These are phyloP conservation scores for Pichia gijzeniarum DNA, from an alignment of 805 yeast species.

Conservation along the genomic window DNA sequence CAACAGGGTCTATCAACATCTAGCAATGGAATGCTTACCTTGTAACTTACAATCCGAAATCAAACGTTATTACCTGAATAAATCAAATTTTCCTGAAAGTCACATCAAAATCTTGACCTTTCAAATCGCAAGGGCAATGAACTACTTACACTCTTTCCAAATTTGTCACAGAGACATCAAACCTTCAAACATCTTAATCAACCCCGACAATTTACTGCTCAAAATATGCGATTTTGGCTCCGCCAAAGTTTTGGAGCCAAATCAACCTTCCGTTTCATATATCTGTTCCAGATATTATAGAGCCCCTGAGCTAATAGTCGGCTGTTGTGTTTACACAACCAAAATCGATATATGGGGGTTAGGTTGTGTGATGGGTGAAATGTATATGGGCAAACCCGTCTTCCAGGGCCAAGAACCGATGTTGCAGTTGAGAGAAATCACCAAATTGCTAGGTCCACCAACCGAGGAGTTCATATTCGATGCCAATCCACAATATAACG, in stretches of 20 bases:
- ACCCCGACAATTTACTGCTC: slow-evolving; percentile 57
- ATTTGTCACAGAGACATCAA: slow-evolving; percentile 81
- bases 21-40: slow-evolving; percentile 86
- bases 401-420: slow-evolving; percentile 91
- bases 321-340: slow-evolving; percentile 79
- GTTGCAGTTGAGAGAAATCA: slow-evolving; percentile 83
- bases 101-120: slow-evolving; percentile 73
- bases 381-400: slow-evolving; percentile 87
- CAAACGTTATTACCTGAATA: slow-evolving; percentile 55
- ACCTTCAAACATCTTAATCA: slow-evolving; percentile 75
- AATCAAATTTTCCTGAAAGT: slow-evolving; percentile 58
- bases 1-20: slow-evolving; percentile 63
- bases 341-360: slow-evolving; percentile 97
- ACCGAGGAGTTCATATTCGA: slow-evolving; percentile 62
- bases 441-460: slow-evolving; percentile 89
- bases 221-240: slow-evolving; percentile 85
- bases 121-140: slow-evolving; percentile 79
- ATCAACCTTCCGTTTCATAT: slow-evolving; percentile 87
- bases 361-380: slow-evolving; percentile 94
- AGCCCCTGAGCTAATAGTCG: slow-evolving; percentile 93
- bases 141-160: slow-evolving; percentile 72
- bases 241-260: slow-evolving; percentile 70
- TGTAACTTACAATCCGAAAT: slow-evolving; percentile 72
- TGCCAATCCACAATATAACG: slow-evolving; percentile 69
- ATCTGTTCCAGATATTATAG: slow-evolving; percentile 94